Percentiles rank a stretch among this genome's conserved stretches.
Conservation (phyloP, 2,329 filamentous ascomycete genomes). For the Alternaria dauci region DNA sequence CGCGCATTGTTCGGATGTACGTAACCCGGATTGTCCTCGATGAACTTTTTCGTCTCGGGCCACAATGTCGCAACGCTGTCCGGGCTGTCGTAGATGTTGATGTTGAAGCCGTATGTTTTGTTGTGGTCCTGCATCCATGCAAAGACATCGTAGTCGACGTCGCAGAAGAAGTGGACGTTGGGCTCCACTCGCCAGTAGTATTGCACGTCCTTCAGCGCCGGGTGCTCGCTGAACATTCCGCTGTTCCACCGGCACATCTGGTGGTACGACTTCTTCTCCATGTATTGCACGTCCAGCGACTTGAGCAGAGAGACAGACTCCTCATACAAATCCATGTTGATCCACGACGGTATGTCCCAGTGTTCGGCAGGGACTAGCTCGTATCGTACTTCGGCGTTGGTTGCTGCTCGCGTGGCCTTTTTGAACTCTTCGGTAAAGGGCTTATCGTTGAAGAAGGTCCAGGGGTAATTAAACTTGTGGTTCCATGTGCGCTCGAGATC, state of each 20-base stretch:
- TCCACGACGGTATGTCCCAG: constrained; percentile 92
- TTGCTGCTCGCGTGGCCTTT: constrained; percentile 76
- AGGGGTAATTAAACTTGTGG: constrained; percentile 98
- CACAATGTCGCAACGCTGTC: constrained; percentile 86
- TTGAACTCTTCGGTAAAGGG: constrained; percentile 96
- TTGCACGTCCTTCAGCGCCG: constrained; percentile 78
- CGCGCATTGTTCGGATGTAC: constrained; percentile 85
- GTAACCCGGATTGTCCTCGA: constrained; percentile 83
- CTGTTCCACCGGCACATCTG: constrained; percentile 99
- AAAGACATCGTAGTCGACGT: constrained; percentile 98
- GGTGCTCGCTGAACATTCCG: constrained; percentile 96
- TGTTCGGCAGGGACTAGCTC: constrained; percentile 93
- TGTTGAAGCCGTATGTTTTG: constrained; percentile 98
- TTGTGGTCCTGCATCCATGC: constrained; percentile 98
- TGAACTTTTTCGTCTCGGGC: constrained; percentile 94
- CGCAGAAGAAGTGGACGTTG: constrained; percentile 99
- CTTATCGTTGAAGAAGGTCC: constrained; percentile 98
- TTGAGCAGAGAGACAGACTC: constrained; percentile 85
- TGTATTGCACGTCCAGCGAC: constrained; percentile 90
- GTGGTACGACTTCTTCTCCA: constrained; percentile 88
- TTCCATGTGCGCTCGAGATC: constrained; percentile 98
- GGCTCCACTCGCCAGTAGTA: constrained; percentile 99
- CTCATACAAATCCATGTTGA: constrained; percentile 83
- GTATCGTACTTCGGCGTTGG: constrained; percentile 87
- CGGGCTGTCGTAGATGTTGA: constrained; percentile 93